Percentiles rank a stretch among this genome's conserved stretches.
These are phyloP conservation scores for Xerocomus amazonicus DNA, from an alignment of 1,284 basidiomycete species.

Conservation along the genomic window DNA sequence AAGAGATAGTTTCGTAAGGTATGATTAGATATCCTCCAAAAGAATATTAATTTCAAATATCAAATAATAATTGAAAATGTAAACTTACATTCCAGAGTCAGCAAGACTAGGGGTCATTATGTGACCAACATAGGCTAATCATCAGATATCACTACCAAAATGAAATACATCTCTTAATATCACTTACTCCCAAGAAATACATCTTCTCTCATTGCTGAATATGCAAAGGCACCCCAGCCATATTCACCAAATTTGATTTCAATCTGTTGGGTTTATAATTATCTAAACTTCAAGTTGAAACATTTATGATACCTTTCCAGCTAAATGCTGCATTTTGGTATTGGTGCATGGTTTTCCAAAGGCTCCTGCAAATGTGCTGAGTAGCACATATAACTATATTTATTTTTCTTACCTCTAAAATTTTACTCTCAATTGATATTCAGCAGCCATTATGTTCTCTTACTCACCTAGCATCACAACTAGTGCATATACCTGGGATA, in stretches of 20 bases:
- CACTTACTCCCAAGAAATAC: slow-evolving; percentile 49
- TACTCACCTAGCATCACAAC: slow-evolving; percentile 28
- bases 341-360: slow-evolving; percentile 18
- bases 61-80: not conserved
- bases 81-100: slow-evolving; percentile 12
- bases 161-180: not conserved
- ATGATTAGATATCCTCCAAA: slow-evolving; percentile 30
- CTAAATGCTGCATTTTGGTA: slow-evolving; percentile 23
- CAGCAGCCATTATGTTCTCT: not conserved
- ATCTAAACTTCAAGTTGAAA: not conserved
- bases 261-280: slow-evolving; percentile 23
- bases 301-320: slow-evolving; percentile 12
- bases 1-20: slow-evolving; percentile 48
- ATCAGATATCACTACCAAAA: not conserved
- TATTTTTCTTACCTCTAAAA: slow-evolving; percentile 22
- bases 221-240: slow-evolving; percentile 54
- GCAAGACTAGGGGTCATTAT: slow-evolving; percentile 43
- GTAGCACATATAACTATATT: not conserved
- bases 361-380: slow-evolving; percentile 13
- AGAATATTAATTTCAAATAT: not conserved
- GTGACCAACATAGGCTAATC: slow-evolving; percentile 57
- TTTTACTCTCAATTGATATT: not conserved
- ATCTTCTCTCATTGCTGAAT: slow-evolving; percentile 34
- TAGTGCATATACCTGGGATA: slow-evolving; percentile 27
- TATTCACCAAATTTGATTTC: slow-evolving; percentile 40